Evolutionary conservation across 495 filamentous ascomycete species (phyloP).

Genomic region (Podospora pseudoanserina): DNA sequence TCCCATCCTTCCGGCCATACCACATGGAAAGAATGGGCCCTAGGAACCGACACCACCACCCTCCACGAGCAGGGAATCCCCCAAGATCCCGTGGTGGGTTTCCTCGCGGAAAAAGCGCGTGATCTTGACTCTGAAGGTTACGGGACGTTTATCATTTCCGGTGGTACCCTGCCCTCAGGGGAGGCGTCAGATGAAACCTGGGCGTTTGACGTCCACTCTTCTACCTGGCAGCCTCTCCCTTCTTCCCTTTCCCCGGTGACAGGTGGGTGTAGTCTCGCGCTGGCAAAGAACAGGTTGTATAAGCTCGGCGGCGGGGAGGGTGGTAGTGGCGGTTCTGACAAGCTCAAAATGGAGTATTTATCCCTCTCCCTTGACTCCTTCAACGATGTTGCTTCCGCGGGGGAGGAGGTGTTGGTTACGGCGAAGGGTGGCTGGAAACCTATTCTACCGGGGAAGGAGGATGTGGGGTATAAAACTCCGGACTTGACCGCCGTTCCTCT

Average conservation of each 20-base stretch:
- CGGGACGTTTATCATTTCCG: conserved; percentile 65
- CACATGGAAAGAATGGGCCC: conserved; percentile 43
- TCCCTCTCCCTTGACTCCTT: conserved; percentile 46
- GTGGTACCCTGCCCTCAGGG: conserved; percentile 57
- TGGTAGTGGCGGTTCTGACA: not conserved
- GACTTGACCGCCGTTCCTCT: conserved; percentile 23
- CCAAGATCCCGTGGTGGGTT: conserved; percentile 47
- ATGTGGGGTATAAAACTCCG: conserved; percentile 29
- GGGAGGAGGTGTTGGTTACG: conserved; percentile 29
- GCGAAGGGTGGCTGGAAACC: conserved; percentile 41
- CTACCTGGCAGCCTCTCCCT: conserved; percentile 60
- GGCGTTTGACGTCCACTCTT: conserved; percentile 60
- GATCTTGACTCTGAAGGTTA: conserved; percentile 49
- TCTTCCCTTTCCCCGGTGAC: conserved; percentile 49
- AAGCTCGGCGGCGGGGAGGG: conserved; percentile 62
- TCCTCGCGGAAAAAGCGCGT: conserved; percentile 41
- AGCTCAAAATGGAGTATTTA: conserved; percentile 52
- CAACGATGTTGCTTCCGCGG: conserved; percentile 46
- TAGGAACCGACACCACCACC: conserved; percentile 39
- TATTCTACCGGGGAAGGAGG: conserved; percentile 26
- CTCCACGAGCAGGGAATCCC: conserved; percentile 40
- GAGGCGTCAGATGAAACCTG: conserved; percentile 61
- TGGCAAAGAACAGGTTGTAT: conserved; percentile 60
- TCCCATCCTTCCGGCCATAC: conserved; percentile 13
- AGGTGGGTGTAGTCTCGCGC: conserved; percentile 56